Evolutionary conservation across 129 eudicot genomes (phyloP), one percentile per base, ranked within the genome.

Genomic region (Glebionis coronaria): DNA sequence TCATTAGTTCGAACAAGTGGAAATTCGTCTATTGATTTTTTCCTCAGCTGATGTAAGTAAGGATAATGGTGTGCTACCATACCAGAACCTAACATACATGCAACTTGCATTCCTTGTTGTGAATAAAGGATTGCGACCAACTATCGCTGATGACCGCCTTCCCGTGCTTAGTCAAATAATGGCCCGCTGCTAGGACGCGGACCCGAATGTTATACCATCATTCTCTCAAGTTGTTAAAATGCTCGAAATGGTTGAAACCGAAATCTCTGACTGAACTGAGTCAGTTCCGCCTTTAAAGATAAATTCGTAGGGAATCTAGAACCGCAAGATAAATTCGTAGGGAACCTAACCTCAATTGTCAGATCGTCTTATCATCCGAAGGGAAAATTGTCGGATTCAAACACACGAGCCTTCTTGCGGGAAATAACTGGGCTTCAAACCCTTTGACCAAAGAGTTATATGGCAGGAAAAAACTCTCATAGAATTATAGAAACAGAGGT

Each of bases 1-100:
- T 23, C n/a, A n/a, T n/a, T n/a, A n/a, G n/a, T n/a, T n/a, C n/a
- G n/a, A n/a, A n/a, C n/a, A n/a, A n/a, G n/a, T n/a, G n/a, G n/a
- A n/a, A n/a, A n/a, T n/a, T n/a, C n/a, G n/a, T n/a, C n/a, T n/a
- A n/a, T n/a, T n/a, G n/a, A n/a, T n/a, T n/a, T n/a, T n/a, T n/a
- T n/a, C n/a, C n/a, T n/a, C n/a, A n/a, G n/a, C n/a, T n/a, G n/a
- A n/a, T n/a, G n/a, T n/a, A n/a, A n/a, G n/a, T n/a, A n/a, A n/a
- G n/a, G n/a, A n/a, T n/a, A n/a, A n/a, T n/a, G 96, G 96, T 15
- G 79, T 80, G 92, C 87, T 88, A 66, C 96, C 96, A 0, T 88
- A 82, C 72, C 89, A 81, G 75, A 88, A 88, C 71, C 84, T 88
- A 86, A 82, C 88, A 6, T 92, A 88, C n/a, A 85, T 88, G 21